Evolutionary conservation across 306 rosid species (phyloP).

Genomic region (Gillenia trifoliata): DNA sequence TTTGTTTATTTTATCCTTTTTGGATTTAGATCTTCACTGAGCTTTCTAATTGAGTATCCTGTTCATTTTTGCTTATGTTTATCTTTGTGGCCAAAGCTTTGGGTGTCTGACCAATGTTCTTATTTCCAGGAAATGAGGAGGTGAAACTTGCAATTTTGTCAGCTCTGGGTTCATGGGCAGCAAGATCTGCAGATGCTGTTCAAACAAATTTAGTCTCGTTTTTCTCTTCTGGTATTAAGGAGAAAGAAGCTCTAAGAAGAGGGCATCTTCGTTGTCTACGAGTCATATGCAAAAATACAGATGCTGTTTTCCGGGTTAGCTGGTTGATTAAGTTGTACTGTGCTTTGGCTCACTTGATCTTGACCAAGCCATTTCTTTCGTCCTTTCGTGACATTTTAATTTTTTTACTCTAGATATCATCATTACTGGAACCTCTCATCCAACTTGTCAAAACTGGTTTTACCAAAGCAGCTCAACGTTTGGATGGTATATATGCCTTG

Average conservation of each 20-base stretch:
- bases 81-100: not conserved
- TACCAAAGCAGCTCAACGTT: conserved; percentile 85
- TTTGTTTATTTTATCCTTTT: not conserved
- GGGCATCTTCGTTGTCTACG: conserved; percentile 70
- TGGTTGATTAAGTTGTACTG: conserved; percentile 9
- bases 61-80: not conserved
- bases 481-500: conserved; percentile 94
- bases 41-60: not conserved
- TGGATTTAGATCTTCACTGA: not conserved
- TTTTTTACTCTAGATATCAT: conserved; percentile 47
- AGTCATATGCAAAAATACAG: conserved; percentile 56
- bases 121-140: conserved; percentile 84
- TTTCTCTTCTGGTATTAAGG: conserved; percentile 85
- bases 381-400: conserved; percentile 7
- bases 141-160: conserved; percentile 70
- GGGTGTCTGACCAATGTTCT: conserved; percentile 11
- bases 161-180: conserved; percentile 78
- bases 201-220: conserved; percentile 54
- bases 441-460: conserved; percentile 96
- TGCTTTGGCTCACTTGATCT: conserved; percentile 23
- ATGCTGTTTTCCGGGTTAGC: conserved; percentile 59
- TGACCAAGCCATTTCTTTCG: conserved; percentile 6
- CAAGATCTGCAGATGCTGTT: conserved; percentile 58
- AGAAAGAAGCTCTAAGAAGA: conserved; percentile 87
- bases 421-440: conserved; percentile 65